Percentiles rank a stretch among this genome's conserved stretches.
Evolutionary conservation across 306 rosid genomes (phyloP).

Genomic region (Vigna unguiculata): DNA sequence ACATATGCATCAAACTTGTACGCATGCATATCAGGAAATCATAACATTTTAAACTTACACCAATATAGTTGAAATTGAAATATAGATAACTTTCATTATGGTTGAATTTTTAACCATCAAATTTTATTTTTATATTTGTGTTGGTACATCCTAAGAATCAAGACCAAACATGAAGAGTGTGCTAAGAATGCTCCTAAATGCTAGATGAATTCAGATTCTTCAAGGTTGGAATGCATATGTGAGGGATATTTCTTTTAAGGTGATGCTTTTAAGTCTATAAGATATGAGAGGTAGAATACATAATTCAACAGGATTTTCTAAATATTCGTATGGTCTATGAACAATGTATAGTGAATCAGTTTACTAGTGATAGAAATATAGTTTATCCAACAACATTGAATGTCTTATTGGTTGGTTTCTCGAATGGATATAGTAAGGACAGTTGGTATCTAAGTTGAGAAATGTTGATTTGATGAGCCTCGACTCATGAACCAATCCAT

Average conservation of each 20-base stretch:
- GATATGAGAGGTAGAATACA: slow-evolving; percentile 31
- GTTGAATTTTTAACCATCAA: too few species aligned
- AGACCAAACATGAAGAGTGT: slow-evolving; percentile 93
- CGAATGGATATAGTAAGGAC: too few species aligned
- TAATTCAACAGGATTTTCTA: slow-evolving; percentile 22
- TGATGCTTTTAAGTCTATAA: slow-evolving; percentile 14
- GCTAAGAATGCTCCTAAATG: slow-evolving; percentile 74
- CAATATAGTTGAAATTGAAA: too few species aligned
- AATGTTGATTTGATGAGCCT: too few species aligned
- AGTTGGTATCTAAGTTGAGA: too few species aligned
- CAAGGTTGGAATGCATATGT: background rate
- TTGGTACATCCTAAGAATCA: slow-evolving; percentile 59
- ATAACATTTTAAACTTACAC: too few species aligned
- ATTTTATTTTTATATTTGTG: too few species aligned
- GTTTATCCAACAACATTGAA: slow-evolving; percentile 6
- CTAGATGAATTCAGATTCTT: slow-evolving; percentile 54
- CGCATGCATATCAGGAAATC: too few species aligned
- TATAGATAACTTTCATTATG: too few species aligned
- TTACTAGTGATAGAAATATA: slow-evolving; percentile 3
- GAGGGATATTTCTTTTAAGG: background rate
- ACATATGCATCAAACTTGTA: too few species aligned
- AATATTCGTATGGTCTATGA: slow-evolving; percentile 21
- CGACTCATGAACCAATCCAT: too few species aligned
- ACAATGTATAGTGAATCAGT: slow-evolving; percentile 29
- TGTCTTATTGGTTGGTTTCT: too few species aligned